Evolutionary conservation across 2,329 filamentous ascomycete species (phyloP).

Genomic region (Fusarium redolens): DNA sequence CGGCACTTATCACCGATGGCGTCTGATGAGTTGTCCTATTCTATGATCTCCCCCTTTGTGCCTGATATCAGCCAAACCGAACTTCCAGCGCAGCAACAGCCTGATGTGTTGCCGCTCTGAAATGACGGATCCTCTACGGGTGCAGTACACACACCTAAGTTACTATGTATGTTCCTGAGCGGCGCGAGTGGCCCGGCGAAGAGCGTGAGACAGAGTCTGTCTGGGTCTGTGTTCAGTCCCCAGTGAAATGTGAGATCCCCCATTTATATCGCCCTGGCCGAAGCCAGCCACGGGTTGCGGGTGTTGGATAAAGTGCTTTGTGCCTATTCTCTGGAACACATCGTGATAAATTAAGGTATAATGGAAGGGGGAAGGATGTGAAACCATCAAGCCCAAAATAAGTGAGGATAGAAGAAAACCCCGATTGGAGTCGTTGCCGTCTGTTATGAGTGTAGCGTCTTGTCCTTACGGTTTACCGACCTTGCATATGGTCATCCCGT

Average conservation of each 20-base stretch:
- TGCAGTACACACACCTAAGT: not conserved
- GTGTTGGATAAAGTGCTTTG: constrained; percentile 30
- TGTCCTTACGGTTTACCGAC: not conserved
- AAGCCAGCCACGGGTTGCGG: constrained; percentile 23
- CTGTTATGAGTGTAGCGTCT: not conserved
- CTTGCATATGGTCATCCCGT: constrained; percentile 15
- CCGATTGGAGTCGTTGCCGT: constrained; percentile 35
- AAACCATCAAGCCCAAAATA: not conserved
- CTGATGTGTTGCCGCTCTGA: constrained; percentile 27
- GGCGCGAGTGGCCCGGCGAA: constrained; percentile 2
- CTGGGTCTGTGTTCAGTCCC: constrained; percentile 8
- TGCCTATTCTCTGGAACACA: constrained; percentile 20
- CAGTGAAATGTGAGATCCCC: constrained; percentile 13
- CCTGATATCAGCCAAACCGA: constrained; percentile 12
- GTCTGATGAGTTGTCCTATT: constrained; percentile 34
- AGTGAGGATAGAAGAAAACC: constrained; percentile 19
- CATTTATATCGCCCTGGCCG: constrained; percentile 20
- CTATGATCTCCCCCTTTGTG: constrained; percentile 9
- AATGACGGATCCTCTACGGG: constrained; percentile 1
- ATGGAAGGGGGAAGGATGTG: not conserved
- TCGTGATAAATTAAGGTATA: not conserved
- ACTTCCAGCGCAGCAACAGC: not conserved
- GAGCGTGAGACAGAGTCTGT: constrained; percentile 12
- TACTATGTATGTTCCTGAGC: not conserved
- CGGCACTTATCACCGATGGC: constrained; percentile 16